Evolutionary conservation across 129 eudicot genomes (phyloP), one percentile per base, ranked within the genome.

Genomic region (Saposhnikovia divaricata): DNA sequence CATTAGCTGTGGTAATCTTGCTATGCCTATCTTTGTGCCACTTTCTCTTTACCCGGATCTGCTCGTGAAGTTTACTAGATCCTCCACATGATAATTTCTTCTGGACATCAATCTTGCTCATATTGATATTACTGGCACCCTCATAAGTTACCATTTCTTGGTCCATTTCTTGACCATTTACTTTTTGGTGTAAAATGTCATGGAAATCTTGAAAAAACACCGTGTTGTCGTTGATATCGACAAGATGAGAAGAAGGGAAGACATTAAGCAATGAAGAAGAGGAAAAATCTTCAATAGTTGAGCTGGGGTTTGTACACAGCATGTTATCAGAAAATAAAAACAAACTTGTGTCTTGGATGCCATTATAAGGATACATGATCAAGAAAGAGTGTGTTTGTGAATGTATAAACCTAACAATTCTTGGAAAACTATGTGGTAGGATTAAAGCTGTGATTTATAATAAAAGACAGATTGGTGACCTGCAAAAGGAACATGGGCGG

Each of bases 1-100:
- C 98, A 38, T 82, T 86, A 38, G 96, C 93, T 0, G 98, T 93
- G 70, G 68, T 80, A 73, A 93, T 89, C 88, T 90, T 90, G 90
- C 92, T 90, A 83, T 93, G 98, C 45, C 97, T 80, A 75, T 92
- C 97, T 59, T 80, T 86, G 81, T 85, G 86, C 43, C 86, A 81
- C 75, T 84, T 37, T 61, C 82, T 74, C 76, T 79, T 89, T 45
- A 57, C 76, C 40, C 79, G 77, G 46, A 45, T 65, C n/a, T 73
- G 81, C 65, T 55, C 70, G 2, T 0, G 23, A 31, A 27, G 42
- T 10, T 82, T 63, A 16, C 53, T 31, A 76, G 81, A 65, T 43
- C 28, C 77, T 39, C 77, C 77, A 44, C 8, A 18, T 39, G 45
- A 39, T 18, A 71, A 39, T 39, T 6, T 71, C 75, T 12, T 19